Evolutionary conservation across 75 land plant genomes (phyloP).

Genomic region (Larix kaempferi): DNA sequence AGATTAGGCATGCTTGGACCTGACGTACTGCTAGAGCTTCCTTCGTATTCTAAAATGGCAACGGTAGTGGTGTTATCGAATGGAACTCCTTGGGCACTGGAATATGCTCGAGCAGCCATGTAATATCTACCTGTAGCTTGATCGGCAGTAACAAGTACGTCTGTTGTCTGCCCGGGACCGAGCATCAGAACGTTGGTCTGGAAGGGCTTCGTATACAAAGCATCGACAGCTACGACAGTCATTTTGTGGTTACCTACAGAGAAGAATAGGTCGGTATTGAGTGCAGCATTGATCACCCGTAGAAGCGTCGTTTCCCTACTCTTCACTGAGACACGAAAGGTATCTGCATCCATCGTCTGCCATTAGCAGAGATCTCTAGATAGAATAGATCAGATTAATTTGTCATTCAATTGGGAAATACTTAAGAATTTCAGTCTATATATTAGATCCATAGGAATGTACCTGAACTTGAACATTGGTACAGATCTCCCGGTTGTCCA

Average conservation of each 20-base stretch:
- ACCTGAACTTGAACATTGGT: slow-evolving; percentile 26
- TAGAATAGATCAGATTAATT: neutral
- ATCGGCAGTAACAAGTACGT: slow-evolving; percentile 53
- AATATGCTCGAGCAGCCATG: slow-evolving; percentile 49
- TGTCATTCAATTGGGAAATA: neutral
- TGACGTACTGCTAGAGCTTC: neutral
- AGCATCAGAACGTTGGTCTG: slow-evolving; percentile 32
- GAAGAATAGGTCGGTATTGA: slow-evolving; percentile 61
- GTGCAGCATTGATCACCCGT: slow-evolving; percentile 67
- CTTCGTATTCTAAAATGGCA: slow-evolving; percentile 33
- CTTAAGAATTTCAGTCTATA: no score
- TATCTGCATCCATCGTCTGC: slow-evolving; percentile 13
- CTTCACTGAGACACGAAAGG: slow-evolving; percentile 29
- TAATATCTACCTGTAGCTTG: slow-evolving; percentile 29
- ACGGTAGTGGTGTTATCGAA: slow-evolving; percentile 36
- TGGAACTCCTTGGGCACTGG: slow-evolving; percentile 2
- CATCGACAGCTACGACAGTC: slow-evolving; percentile 69
- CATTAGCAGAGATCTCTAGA: neutral
- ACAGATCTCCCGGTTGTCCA: slow-evolving; percentile 42
- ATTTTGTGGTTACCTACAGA: slow-evolving; percentile 52
- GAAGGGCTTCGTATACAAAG: slow-evolving; percentile 47
- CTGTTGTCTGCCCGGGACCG: slow-evolving; percentile 69
- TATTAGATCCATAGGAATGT: no score
- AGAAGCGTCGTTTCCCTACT: slow-evolving; percentile 61
- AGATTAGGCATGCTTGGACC: slow-evolving; percentile 20